Conservation (phyloP, 352 stramenopile genomes). For the Pythium coloratum region DNA sequence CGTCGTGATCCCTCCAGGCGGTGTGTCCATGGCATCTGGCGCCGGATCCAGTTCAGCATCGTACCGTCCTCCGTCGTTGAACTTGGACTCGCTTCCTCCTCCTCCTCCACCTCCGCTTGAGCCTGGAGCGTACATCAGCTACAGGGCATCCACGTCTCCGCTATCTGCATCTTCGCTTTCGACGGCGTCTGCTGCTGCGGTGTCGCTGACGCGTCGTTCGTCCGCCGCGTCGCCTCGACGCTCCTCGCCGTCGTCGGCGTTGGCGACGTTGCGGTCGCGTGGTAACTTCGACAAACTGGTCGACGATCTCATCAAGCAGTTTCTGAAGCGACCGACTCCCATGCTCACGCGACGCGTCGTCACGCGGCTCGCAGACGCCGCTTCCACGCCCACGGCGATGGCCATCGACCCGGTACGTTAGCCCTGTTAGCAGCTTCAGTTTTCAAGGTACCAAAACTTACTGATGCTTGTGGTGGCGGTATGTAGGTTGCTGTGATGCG, state of each 20-base stretch:
- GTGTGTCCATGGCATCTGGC: neutral
- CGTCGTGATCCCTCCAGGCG: constrained; percentile 28
- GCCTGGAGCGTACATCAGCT: constrained; percentile 9
- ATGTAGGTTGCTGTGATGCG: constrained; percentile 64
- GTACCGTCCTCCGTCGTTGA: constrained; percentile 6
- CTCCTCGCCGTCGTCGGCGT: constrained; percentile 15
- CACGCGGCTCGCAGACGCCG: constrained; percentile 49
- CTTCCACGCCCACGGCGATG: constrained; percentile 22
- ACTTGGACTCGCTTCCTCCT: constrained; percentile 22
- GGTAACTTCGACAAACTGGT: constrained; percentile 24
- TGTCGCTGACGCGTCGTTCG: constrained; percentile 25
- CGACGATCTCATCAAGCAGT: constrained; percentile 27
- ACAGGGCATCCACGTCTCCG: constrained; percentile 6
- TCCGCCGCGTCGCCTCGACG: constrained; percentile 6
- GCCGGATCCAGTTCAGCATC: neutral
- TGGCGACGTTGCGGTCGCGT: constrained; percentile 16
- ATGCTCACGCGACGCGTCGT: constrained; percentile 59
- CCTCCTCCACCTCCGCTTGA: constrained; percentile 27
- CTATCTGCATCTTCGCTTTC: constrained; percentile 16
- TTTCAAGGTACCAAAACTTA: neutral
- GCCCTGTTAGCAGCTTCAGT: neutral
- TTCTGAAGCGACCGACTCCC: constrained; percentile 56
- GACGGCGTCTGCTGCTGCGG: constrained; percentile 22
- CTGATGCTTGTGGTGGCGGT: neutral
- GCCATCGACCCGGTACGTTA: constrained; percentile 24